phyloP scores from a whole-genome alignment of 106 monocot species.

The Hemerocallis citrina region DNA sequence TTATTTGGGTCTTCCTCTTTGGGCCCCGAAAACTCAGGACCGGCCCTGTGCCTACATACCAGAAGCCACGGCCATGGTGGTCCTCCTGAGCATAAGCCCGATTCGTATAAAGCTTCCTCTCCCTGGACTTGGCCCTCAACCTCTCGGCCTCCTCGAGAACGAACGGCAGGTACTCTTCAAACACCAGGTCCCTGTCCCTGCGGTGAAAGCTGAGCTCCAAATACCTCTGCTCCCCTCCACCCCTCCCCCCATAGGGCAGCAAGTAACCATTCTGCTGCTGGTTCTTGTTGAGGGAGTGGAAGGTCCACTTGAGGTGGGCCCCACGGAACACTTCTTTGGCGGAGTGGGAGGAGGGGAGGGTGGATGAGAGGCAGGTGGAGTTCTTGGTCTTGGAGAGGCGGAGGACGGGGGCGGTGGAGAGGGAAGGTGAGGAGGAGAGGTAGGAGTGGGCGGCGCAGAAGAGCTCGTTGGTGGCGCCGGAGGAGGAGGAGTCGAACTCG shows the following conservation, averaged over 20 bases:
- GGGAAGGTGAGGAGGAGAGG: conserved; percentile 21
- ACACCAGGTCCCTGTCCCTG: not conserved
- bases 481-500: conserved; percentile 22
- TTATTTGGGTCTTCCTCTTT: too few relatives aligned
- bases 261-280: too few relatives aligned
- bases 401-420: conserved; percentile 18
- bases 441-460: conserved; percentile 23
- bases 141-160: conserved; percentile 7
- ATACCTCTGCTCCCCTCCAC: not conserved
- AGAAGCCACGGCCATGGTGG: not conserved
- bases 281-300: not conserved
- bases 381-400: conserved; percentile 2
- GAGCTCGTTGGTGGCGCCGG: conserved; percentile 18
- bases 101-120: conserved; percentile 9
- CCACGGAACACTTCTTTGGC: conserved; percentile 16
- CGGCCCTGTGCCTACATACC: not conserved
- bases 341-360: conserved; percentile 2
- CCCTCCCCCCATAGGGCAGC: not conserved
- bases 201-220: not conserved
- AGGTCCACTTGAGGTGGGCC: conserved; percentile 4
- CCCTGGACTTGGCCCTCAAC: conserved; percentile 4
- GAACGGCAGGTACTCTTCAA: not conserved
- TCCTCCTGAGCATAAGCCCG: not conserved
- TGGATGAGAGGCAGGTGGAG: not conserved
- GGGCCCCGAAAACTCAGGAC: too few relatives aligned